These are phyloP conservation scores for Phragmites australis DNA, from an alignment of 176 grass and related monocot species.

Conservation along the genomic window DNA sequence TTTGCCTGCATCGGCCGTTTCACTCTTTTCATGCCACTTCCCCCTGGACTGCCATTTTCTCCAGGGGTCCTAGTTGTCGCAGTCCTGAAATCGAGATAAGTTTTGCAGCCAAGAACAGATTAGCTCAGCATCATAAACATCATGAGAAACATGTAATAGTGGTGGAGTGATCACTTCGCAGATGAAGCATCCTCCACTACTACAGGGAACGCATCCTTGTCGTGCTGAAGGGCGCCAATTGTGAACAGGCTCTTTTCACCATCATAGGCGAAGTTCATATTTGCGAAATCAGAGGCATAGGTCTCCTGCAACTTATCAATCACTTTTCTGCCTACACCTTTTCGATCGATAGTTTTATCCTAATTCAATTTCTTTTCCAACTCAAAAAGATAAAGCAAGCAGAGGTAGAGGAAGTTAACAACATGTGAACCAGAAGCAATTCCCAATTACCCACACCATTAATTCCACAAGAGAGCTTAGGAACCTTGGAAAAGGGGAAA, in stretches of 20 bases:
- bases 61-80: background rate
- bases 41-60: slow-evolving; percentile 11
- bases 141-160: background rate
- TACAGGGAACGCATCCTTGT: background rate
- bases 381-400: no score
- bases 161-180: slow-evolving; percentile 1
- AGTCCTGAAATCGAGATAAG: slow-evolving; percentile 2
- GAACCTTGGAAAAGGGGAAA: no score
- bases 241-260: slow-evolving; percentile 13
- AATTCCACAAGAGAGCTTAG: no score
- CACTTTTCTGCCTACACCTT: background rate
- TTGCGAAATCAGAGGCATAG: background rate
- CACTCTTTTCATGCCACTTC: slow-evolving; percentile 26
- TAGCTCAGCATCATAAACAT: background rate
- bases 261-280: slow-evolving; percentile 13
- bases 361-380: no score
- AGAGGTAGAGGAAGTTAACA: no score
- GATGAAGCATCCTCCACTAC: background rate
- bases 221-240: background rate
- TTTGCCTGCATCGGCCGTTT: background rate
- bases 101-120: background rate
- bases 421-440: no score
- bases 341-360: background rate
- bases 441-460: no score
- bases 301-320: background rate